These are phyloP conservation scores for Toxoplasma gondii DNA, from an alignment of 169 alveolate genomes.

Conservation along the genomic window DNA sequence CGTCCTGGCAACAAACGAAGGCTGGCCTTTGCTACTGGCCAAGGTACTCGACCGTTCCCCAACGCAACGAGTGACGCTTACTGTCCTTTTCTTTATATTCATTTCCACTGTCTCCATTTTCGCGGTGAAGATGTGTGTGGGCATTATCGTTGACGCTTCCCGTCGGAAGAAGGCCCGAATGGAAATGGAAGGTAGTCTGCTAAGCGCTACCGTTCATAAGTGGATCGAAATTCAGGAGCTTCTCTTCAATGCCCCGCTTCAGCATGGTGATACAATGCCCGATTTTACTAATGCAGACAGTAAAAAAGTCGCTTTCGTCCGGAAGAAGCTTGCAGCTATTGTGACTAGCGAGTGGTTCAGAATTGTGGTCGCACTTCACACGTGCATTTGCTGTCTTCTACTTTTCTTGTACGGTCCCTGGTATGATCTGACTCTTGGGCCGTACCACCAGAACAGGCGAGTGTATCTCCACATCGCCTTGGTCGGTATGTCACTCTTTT, in stretches of 20 bases:
- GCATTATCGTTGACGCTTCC: conserved; percentile 63
- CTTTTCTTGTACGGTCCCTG: conserved; percentile 37
- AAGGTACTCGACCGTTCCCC: conserved; percentile 41
- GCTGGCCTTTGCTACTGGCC: conserved; percentile 63
- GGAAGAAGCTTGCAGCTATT: conserved; percentile 12
- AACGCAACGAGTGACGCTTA: background rate
- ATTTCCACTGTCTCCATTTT: conserved; percentile 46
- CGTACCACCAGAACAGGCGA: background rate
- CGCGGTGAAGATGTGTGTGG: conserved; percentile 61
- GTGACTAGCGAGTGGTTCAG: background rate
- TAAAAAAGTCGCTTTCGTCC: background rate
- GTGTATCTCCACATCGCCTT: background rate
- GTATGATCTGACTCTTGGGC: background rate
- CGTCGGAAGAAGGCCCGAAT: conserved; percentile 54
- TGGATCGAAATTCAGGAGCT: conserved; percentile 66
- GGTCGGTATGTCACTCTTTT: background rate
- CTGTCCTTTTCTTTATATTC: conserved; percentile 38
- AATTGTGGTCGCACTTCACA: background rate
- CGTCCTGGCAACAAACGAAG: conserved; percentile 63
- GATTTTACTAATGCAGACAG: background rate
- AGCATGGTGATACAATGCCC: conserved; percentile 40
- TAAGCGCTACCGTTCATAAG: conserved; percentile 65
- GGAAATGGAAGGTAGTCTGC: conserved; percentile 60
- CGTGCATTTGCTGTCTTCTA: conserved; percentile 6
- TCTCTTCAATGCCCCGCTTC: conserved; percentile 9